These are phyloP conservation scores for Lithospermum erythrorhizon DNA, from an alignment of 257 asterid species.

Conservation along the genomic window DNA sequence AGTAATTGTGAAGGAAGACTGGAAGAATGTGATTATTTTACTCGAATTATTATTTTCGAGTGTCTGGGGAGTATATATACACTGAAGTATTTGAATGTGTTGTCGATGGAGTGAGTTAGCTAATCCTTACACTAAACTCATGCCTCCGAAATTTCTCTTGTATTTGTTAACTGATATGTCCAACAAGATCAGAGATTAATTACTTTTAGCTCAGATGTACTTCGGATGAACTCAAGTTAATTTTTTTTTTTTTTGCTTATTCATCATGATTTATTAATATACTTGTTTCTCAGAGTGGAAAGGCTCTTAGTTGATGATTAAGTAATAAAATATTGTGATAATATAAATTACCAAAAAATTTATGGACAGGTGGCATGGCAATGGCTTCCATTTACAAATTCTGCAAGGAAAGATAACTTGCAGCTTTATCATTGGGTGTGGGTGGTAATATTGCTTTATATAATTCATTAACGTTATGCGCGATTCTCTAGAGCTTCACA, in stretches of 20 bases:
- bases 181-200: no score
- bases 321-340: neutral
- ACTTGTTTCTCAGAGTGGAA: no score
- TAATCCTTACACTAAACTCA: neutral
- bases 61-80: no score
- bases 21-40: no score
- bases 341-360: neutral
- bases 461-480: neutral
- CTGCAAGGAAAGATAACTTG: conserved; percentile 79
- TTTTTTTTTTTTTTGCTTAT: no score
- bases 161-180: no score
- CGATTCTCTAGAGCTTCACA: neutral
- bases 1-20: no score
- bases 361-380: conserved; percentile 85
- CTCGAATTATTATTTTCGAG: no score
- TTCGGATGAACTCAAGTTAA: no score
- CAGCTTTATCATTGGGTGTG: conserved; percentile 95
- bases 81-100: neutral
- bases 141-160: neutral
- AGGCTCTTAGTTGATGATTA: no score
- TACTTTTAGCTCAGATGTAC: no score
- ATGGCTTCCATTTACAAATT: conserved; percentile 90
- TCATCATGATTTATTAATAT: no score
- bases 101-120: neutral
- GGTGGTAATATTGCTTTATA: conserved; percentile 1